Evolutionary conservation across 306 rosid species (phyloP).

Genomic region (Medicago arabica): DNA sequence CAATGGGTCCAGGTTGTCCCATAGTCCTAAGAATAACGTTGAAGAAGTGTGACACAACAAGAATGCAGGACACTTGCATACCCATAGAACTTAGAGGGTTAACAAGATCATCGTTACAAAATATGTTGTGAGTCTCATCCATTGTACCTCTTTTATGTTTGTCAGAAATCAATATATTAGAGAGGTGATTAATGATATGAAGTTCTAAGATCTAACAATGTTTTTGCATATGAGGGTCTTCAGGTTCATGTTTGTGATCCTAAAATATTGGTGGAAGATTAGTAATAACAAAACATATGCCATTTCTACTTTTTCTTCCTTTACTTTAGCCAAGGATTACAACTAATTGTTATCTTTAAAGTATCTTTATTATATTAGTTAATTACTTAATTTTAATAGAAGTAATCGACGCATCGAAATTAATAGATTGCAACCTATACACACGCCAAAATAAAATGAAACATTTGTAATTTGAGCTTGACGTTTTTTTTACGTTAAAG

Average conservation of each 20-base stretch:
- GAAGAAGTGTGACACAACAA: slow-evolving; percentile 88
- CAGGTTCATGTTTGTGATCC: slow-evolving; percentile 47
- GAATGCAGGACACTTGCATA: slow-evolving; percentile 83
- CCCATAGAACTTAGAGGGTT: slow-evolving; percentile 91
- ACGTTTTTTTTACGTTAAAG: no score
- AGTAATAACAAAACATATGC: slow-evolving; percentile 29
- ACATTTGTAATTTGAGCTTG: not conserved
- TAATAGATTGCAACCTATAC: not conserved
- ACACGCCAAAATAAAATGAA: not conserved
- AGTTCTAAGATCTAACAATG: not conserved
- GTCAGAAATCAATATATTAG: slow-evolving; percentile 10
- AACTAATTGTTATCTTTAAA: slow-evolving; percentile 14
- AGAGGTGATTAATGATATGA: not conserved
- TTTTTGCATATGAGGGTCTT: slow-evolving; percentile 1
- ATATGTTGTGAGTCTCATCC: slow-evolving; percentile 79
- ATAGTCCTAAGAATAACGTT: slow-evolving; percentile 72
- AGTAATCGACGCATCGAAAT: not conserved
- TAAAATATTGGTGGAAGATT: slow-evolving; percentile 45
- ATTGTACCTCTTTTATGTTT: slow-evolving; percentile 42
- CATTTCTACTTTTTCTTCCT: slow-evolving; percentile 44
- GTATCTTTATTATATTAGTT: not conserved
- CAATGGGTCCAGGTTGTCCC: slow-evolving; percentile 93
- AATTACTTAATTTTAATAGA: not conserved
- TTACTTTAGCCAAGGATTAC: slow-evolving; percentile 31
- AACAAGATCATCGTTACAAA: slow-evolving; percentile 63